phyloP scores from a whole-genome alignment of 2,329 filamentous ascomycete species.

The Fusarium dimerum region DNA sequence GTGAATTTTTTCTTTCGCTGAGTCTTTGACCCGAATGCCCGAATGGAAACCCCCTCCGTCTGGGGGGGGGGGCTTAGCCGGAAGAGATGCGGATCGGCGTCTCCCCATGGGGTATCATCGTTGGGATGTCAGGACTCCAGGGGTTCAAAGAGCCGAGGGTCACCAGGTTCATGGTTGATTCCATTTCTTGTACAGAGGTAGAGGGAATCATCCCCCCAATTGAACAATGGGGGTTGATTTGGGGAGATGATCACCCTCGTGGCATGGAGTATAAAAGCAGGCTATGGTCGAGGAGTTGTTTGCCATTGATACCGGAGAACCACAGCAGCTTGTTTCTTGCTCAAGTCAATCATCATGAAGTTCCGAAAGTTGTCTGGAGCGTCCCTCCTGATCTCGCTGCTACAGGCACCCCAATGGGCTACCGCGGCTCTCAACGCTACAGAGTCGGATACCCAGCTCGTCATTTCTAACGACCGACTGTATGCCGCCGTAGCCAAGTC shows the following conservation, averaged over 20 bases:
- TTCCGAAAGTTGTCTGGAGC: conserved; percentile 20
- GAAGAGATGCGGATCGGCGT: conserved; percentile 19
- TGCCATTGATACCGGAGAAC: conserved; percentile 4
- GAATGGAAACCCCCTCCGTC: conserved; percentile 11
- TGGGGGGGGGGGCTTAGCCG: conserved; percentile 9
- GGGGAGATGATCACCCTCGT: not conserved
- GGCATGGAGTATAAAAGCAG: not conserved
- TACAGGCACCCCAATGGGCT: conserved; percentile 24
- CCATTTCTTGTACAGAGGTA: conserved; percentile 1
- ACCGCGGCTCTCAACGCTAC: conserved; percentile 34
- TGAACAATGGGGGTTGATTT: conserved; percentile 6
- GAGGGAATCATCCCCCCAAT: conserved; percentile 24
- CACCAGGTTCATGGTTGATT: not conserved
- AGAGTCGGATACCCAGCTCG: conserved; percentile 35
- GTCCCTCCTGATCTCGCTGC: conserved; percentile 19
- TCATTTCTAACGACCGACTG: conserved; percentile 41
- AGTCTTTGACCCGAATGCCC: conserved; percentile 20
- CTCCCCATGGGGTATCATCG: conserved; percentile 27
- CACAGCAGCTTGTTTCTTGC: not conserved
- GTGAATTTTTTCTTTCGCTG: conserved; percentile 7
- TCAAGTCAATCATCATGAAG: conserved; percentile 20
- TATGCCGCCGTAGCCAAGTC: conserved; percentile 39
- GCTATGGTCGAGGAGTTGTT: conserved; percentile 5
- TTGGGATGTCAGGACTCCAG: not conserved
- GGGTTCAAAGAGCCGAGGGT: not conserved